Evolutionary conservation across 768 basidiomycete genomes (phyloP), one percentile per base, ranked within the genome.

Genomic region (Boletus vermiculosoides): DNA sequence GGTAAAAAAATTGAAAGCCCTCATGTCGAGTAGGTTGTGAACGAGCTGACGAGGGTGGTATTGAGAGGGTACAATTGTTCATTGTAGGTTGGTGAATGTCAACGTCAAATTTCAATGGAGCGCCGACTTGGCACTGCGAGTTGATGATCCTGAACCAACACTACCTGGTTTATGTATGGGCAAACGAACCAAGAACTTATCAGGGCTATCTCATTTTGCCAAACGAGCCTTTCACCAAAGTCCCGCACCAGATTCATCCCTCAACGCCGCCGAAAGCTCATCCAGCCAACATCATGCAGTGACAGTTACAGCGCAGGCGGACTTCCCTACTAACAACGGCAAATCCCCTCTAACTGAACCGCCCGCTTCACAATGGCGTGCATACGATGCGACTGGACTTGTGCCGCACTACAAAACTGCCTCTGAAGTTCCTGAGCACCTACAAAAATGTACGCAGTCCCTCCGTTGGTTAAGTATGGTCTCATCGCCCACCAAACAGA

Each of bases 381-480:
- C 76, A 58, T 84, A 84, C 65, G 88, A 94, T 65, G 90, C 87
- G 22, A 84, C 83, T 1, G 82, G 83, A 2, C 78, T 93, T 1
- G 92, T 93, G 3, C 83, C 85, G 3, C 83, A 85, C 66, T 94
- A 90, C 67, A 79, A 76, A 16, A 68, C 84, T 25, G 70, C 76
- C 4, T 76, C 81, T 0, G 76, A 95, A 58, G 91, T 95, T 11
- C 94, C 94, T 4, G 75, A 80, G 18, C 82, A 89, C 66, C 79
- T 96, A 10, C 77, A 81, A 63, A 97, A 97, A 79, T 96, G 94
- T 95, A 65, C 58, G 57, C 9, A 20, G 2, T 39, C 3, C 16
- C 37, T 41, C 13, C n/a, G 13, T 51, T 25, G 40, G n/a, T 16
- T 30, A 18, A 23, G 20, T 31, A 25, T 20, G 22, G 50, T 46